Conservation (phyloP, 148 eudicot species). For the Pharnaceum exiguum region DNA sequence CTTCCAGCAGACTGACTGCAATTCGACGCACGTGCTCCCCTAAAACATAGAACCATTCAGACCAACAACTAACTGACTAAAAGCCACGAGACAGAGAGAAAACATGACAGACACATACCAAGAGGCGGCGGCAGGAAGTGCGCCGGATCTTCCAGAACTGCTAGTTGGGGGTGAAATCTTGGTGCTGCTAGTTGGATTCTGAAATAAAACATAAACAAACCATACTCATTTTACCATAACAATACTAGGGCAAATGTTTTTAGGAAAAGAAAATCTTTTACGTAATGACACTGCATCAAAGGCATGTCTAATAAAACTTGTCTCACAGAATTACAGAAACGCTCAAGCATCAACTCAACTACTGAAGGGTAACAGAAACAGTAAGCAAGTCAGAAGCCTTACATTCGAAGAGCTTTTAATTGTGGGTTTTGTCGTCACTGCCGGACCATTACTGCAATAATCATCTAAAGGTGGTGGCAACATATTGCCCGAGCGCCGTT, state of each 20-base stretch:
- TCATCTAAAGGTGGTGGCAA: constrained; percentile 82
- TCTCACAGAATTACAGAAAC: neutral
- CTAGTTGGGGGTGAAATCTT: constrained; percentile 65
- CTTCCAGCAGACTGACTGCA: constrained; percentile 36
- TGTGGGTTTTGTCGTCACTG: constrained; percentile 32
- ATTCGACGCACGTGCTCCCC: constrained; percentile 70
- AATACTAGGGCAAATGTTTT: no score
- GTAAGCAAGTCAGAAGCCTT: constrained; percentile 22
- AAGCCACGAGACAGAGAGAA: neutral
- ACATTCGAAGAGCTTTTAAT: constrained; percentile 42
- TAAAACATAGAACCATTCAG: constrained; percentile 13
- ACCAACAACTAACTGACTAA: neutral
- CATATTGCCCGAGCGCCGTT: constrained; percentile 58
- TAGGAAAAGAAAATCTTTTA: no score
- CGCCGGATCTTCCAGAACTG: constrained; percentile 69
- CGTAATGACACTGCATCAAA: no score
- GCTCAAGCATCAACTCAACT: neutral
- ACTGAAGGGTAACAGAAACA: neutral
- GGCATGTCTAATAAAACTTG: neutral
- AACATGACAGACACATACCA: constrained; percentile 39
- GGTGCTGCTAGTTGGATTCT: constrained; percentile 40
- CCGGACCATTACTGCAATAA: constrained; percentile 27
- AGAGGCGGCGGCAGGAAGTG: constrained; percentile 83
- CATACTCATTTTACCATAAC: neutral
- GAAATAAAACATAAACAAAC: constrained; percentile 24